These are phyloP conservation scores for Syzygium jambos DNA, from an alignment of 345 rosid species.

Conservation along the genomic window DNA sequence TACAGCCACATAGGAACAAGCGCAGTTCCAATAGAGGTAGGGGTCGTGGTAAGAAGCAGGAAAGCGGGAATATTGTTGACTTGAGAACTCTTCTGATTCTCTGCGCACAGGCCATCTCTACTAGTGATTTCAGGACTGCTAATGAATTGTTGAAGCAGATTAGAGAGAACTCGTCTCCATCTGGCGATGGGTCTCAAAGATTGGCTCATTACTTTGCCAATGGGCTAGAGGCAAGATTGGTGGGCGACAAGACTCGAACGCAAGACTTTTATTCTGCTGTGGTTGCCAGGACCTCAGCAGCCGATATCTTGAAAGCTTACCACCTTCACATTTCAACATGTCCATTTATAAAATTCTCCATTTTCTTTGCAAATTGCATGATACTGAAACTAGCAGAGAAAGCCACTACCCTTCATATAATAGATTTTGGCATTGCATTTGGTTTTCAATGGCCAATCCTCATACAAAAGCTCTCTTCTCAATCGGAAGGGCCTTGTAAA, in stretches of 20 bases:
- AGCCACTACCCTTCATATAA: constrained; percentile 18
- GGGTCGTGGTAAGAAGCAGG: constrained; percentile 38
- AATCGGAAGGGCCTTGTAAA: constrained; percentile 15
- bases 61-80: constrained; percentile 38
- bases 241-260: constrained; percentile 28
- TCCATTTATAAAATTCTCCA: constrained; percentile 13
- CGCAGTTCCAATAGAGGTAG: constrained; percentile 2
- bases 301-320: constrained; percentile 20
- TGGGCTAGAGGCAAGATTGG: constrained; percentile 73
- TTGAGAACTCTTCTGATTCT: constrained; percentile 51
- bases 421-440: constrained; percentile 47
- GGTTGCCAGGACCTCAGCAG: constrained; percentile 6
- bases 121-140: constrained; percentile 58
- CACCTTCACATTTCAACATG: constrained; percentile 14
- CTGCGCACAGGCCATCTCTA: constrained; percentile 70
- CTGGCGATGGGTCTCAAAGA: constrained; percentile 75
- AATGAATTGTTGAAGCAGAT: constrained; percentile 68
- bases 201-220: constrained; percentile 76
- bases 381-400: constrained; percentile 6
- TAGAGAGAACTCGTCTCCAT: constrained; percentile 53
- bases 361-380: constrained; percentile 9
- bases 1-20: constrained; percentile 14
- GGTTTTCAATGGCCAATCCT: constrained; percentile 31
- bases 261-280: constrained; percentile 14
- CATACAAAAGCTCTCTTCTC: constrained; percentile 10